A percentile compares a stretch with the other conserved stretches of the same genome.
Evolutionary conservation across 1,284 basidiomycete species (phyloP).

Genomic region (Blastosporella zonata): DNA sequence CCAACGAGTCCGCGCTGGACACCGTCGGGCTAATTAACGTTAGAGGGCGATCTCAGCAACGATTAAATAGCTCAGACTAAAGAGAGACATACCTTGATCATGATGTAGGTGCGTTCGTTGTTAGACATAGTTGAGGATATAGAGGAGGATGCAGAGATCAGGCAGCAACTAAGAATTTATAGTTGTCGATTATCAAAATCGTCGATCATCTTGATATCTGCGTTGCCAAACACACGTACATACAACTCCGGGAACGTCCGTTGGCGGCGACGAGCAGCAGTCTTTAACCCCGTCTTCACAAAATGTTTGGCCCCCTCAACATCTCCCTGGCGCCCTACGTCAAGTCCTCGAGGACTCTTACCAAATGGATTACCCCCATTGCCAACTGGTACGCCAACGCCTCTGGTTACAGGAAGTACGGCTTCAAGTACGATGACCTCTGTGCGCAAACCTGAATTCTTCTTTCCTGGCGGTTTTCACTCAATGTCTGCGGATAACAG

Average conservation of each 20-base stretch:
- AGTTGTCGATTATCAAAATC: constrained; percentile 23
- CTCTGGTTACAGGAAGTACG: constrained; percentile 85
- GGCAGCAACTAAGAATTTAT: constrained; percentile 25
- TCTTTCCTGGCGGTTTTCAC: constrained; percentile 8
- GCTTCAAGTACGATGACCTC: constrained; percentile 95
- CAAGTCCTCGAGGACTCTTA: constrained; percentile 66
- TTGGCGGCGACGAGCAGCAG: constrained; percentile 15
- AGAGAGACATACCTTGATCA: constrained; percentile 68
- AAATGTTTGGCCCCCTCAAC: constrained; percentile 60
- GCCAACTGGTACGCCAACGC: constrained; percentile 84
- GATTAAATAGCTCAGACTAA: background rate
- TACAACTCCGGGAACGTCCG: constrained; percentile 34
- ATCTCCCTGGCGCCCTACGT: constrained; percentile 79
- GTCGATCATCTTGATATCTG: constrained; percentile 28
- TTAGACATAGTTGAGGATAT: constrained; percentile 50
- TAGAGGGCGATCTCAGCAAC: constrained; percentile 6
- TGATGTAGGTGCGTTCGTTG: constrained; percentile 82
- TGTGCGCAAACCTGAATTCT: constrained; percentile 44
- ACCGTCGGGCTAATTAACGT: constrained; percentile 87
- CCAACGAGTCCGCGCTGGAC: constrained; percentile 95
- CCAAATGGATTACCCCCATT: constrained; percentile 71
- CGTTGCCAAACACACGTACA: constrained; percentile 31
- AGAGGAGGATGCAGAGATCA: constrained; percentile 32
- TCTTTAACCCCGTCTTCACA: constrained; percentile 12
- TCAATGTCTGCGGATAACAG: constrained; percentile 34